Conservation (phyloP, 192 early-diverging fungal species). For the Geosiphon pyriformis region DNA sequence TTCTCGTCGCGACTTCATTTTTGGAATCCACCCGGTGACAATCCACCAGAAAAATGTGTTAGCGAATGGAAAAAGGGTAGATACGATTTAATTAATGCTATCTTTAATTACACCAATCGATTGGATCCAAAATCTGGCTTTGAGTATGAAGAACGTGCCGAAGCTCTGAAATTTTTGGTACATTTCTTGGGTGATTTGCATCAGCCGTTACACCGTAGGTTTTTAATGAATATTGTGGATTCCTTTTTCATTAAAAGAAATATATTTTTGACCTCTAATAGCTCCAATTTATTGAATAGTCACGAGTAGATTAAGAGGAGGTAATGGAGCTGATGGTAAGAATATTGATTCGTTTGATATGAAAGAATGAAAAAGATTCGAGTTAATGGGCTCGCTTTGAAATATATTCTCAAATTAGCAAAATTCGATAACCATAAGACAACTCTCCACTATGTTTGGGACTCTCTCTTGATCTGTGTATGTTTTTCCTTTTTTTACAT, state of each 20-base stretch:
- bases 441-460: slow-evolving; percentile 36
- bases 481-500: slow-evolving; percentile 6
- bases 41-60: slow-evolving; percentile 34
- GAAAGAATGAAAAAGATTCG: no score
- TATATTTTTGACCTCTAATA: background rate
- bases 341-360: background rate
- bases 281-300: background rate
- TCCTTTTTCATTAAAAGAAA: background rate
- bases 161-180: slow-evolving; percentile 38
- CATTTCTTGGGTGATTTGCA: slow-evolving; percentile 47
- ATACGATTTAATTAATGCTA: slow-evolving; percentile 32
- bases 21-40: slow-evolving; percentile 26
- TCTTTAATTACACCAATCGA: slow-evolving; percentile 36
- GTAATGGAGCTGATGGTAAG: slow-evolving; percentile 4
- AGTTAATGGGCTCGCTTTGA: background rate
- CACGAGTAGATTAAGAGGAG: background rate
- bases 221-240: background rate
- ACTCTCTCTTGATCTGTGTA: slow-evolving; percentile 31
- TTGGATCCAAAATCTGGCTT: slow-evolving; percentile 27
- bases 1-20: slow-evolving; percentile 30
- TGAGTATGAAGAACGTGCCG: background rate
- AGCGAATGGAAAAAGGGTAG: slow-evolving; percentile 24
- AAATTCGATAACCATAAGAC: slow-evolving; percentile 25
- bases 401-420: background rate
- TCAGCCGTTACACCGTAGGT: slow-evolving; percentile 40